These are phyloP conservation scores for Lanmaoa rubissima DNA, from an alignment of 768 basidiomycete genomes.

Conservation along the genomic window DNA sequence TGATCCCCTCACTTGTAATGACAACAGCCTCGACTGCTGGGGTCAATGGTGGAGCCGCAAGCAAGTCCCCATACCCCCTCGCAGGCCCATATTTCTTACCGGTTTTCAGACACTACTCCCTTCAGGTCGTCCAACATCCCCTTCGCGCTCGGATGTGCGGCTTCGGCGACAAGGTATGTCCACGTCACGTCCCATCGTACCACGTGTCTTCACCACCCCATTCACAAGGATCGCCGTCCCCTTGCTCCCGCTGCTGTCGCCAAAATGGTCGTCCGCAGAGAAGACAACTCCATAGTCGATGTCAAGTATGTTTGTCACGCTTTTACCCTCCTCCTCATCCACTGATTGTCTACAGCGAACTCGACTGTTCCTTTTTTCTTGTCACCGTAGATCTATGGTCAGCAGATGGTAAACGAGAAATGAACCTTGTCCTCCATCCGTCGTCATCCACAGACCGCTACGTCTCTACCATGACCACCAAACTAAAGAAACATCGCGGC, in stretches of 20 bases:
- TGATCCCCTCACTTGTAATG: slow-evolving; percentile 17
- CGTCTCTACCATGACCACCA: slow-evolving; percentile 41
- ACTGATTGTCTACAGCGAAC: slow-evolving; percentile 49
- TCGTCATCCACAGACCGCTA: slow-evolving; percentile 70
- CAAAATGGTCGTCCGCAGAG: slow-evolving; percentile 71
- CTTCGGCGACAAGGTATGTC: slow-evolving; percentile 87
- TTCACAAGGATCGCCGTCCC: slow-evolving; percentile 79
- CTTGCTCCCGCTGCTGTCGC: slow-evolving; percentile 89
- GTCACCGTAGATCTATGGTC: slow-evolving; percentile 95
- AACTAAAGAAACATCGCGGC: slow-evolving; percentile 37
- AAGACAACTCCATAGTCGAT: slow-evolving; percentile 66
- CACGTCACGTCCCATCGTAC: slow-evolving; percentile 6
- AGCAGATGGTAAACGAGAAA: slow-evolving; percentile 73
- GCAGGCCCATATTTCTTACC: slow-evolving; percentile 4
- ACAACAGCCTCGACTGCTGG: slow-evolving; percentile 59
- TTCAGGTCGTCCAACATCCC: slow-evolving; percentile 87
- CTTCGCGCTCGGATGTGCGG: slow-evolving; percentile 93
- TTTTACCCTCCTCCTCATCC: neutral
- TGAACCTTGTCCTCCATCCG: slow-evolving; percentile 88
- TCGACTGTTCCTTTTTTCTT: slow-evolving; percentile 86
- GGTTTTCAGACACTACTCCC: slow-evolving; percentile 64
- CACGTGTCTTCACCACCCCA: slow-evolving; percentile 11
- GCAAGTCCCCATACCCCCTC: slow-evolving; percentile 38
- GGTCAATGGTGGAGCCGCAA: slow-evolving; percentile 66
- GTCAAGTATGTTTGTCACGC: slow-evolving; percentile 59